Evolutionary conservation across 441 rosid genomes (phyloP).

Genomic region (Syzygium syzygioides): DNA sequence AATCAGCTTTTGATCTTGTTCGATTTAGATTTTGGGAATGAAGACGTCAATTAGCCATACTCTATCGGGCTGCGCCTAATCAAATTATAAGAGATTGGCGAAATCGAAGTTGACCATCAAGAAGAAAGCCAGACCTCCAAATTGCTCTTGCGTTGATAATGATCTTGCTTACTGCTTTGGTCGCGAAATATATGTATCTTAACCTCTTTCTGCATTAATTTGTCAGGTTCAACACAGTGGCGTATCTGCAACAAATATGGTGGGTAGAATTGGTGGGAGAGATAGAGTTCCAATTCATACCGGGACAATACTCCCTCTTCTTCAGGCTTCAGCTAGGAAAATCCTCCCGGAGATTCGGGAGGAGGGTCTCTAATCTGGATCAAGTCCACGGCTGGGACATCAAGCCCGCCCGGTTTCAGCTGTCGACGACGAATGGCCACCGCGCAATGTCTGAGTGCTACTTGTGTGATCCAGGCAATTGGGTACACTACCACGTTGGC

Average conservation of each 20-base stretch:
- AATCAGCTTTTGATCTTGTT: neutral
- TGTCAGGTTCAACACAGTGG: constrained; percentile 7
- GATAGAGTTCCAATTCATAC: constrained; percentile 12
- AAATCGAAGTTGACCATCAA: neutral
- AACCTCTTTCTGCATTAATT: neutral
- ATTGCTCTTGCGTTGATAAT: neutral
- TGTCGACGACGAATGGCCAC: constrained; percentile 5
- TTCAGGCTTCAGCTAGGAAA: constrained; percentile 17
- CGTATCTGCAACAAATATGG: constrained; percentile 18
- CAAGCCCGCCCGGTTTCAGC: constrained; percentile 11
- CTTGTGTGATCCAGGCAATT: constrained; percentile 7
- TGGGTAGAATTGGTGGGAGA: constrained; percentile 15
- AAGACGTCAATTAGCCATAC: neutral
- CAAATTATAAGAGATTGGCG: neutral
- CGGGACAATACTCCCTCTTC: constrained; percentile 6
- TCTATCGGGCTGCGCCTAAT: neutral
- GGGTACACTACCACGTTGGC: constrained; percentile 11
- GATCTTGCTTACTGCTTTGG: neutral
- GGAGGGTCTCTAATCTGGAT: constrained; percentile 5
- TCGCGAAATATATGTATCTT: neutral
- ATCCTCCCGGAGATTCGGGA: constrained; percentile 4
- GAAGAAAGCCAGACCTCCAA: neutral
- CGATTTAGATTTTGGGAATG: neutral
- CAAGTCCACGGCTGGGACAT: constrained; percentile 17
- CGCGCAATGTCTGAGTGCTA: neutral